A percentile compares a stretch with the other conserved stretches of the same genome.
These are phyloP conservation scores for Rhodotorula sp. DNA, from an alignment of 1,284 basidiomycete species.

Conservation along the genomic window DNA sequence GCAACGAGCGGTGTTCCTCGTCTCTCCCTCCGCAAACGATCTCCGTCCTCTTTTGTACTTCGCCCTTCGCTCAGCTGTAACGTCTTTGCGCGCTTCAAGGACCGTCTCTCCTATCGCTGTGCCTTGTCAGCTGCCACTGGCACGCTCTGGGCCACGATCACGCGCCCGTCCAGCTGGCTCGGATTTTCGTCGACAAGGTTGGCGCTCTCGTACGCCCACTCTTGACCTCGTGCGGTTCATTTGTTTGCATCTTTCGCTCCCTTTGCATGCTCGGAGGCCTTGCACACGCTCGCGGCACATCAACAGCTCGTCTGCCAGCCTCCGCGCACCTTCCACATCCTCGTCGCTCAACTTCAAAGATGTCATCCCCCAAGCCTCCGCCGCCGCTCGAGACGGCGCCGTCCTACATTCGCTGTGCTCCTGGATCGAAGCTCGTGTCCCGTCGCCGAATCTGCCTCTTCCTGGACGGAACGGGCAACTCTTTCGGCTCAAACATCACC, in stretches of 20 bases:
- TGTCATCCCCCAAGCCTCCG: not conserved
- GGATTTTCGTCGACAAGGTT: too few species aligned
- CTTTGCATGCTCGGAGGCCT: not conserved
- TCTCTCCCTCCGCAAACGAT: too few species aligned
- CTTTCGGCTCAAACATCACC: slow-evolving; percentile 6
- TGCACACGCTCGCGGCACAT: not conserved
- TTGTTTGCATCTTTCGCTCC: too few species aligned
- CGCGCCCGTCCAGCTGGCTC: too few species aligned
- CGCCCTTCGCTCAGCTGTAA: not conserved
- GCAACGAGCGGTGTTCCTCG: too few species aligned
- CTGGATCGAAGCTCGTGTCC: not conserved
- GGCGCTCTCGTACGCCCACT: too few species aligned
- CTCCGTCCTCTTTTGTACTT: not conserved
- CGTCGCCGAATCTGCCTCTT: slow-evolving; percentile 13
- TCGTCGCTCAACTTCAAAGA: not conserved
- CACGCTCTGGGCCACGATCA: not conserved
- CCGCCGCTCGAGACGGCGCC: not conserved
- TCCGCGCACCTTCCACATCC: too few species aligned
- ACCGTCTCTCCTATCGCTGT: too few species aligned
- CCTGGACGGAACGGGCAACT: slow-evolving; percentile 39
- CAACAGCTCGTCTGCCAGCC: not conserved
- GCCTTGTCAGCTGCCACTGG: not conserved
- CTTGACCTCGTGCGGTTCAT: too few species aligned
- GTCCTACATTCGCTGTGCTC: slow-evolving; percentile 4
- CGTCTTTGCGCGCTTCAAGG: not conserved